Base-by-base conservation (phyloP, 306 rosid species). In the Sechiopsis laciniata region DNA sequence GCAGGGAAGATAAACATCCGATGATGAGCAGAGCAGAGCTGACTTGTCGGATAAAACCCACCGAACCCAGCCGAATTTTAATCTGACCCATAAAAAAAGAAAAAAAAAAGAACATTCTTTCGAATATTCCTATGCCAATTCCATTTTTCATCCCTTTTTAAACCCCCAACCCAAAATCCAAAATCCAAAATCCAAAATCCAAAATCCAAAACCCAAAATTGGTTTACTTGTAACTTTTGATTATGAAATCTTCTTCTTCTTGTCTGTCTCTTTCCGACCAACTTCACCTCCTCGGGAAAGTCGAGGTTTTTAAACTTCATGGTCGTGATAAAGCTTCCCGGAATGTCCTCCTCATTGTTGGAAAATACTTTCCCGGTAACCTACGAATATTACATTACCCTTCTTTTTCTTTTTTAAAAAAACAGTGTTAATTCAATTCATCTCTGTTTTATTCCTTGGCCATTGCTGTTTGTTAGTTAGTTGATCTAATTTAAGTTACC, bases 251-350 rank as follows among this genome's bases (percentile, higher is more conserved):
- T 32, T 32, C 37, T 32, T 14, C 61, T 15, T 19, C 75, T 71
- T 26, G 62, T 40, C 7, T 10, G 1, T 32, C 75, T 54, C 63
- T 72, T 17, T 20, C 75, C 29, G 63, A 72, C 60, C 75, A 72
- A 54, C 62, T 52, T 26, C 63, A 29, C 63, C 61, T 72, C 20
- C 60, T 72, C 55, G 52, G 42, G 5, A 72, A 72, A 72, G 61
- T 55, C 24, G 75, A 51, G 16, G 75, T 32, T 55, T 72, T 72
- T 17, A 53, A 55, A 54, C 37, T 72, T 21, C 62, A 53, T 52
- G 75, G 75, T 32, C 75, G 63, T n/a, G 75, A 72, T 54, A 72
- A 55, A 55, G 29, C 75, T 37, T n/a, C 10, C 42, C 51, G 75
- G 11, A 72, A 29, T 53, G 63, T 72, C 32, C 51, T 72, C 35